Evolutionary conservation across 2,329 filamentous ascomycete species (phyloP), one percentile per base, ranked within the genome.

Genomic region (Bipolaris bicolor): DNA sequence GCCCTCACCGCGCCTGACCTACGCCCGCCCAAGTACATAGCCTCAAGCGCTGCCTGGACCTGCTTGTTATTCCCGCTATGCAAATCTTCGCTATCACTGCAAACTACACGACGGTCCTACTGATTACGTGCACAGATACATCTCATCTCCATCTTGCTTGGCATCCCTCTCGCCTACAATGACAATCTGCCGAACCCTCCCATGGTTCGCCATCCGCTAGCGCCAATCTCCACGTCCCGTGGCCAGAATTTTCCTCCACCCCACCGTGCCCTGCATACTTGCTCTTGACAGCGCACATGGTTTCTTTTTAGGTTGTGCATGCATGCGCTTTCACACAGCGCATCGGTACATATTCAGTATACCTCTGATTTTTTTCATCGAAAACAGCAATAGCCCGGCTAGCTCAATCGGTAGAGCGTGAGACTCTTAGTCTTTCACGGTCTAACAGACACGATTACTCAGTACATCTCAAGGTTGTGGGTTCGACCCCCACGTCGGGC

Each of bases 371-470:
- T 22, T 15, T 41, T 45, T 26, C 54, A 64, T 60, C 55, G 49
- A 61, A 61, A 53, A 49, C 39, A 66, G 39, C 10, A 51, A 49
- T 40, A 56, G 62, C 62, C 62, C 52, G 60, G 62, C 55, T 64
- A 59, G 62, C 71, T 72, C 70, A 75, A 76, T 76, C 74, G 74
- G 73, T 76, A 76, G 74, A 74, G 74, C 74, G 71, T 76, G 68
- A 76, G 74, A 75, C 73, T 76, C 73, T 76, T 76, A 75, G 56
- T 43, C 40, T 29, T 63, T 68, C 59, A 62, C 59, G 52, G 39
- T 54, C 59, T 52, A 43, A 59, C 33, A 60, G 50, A 55, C 58
- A 60, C 62, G 67, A 67, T 67, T 67, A 45, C 47, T 55, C 39
- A 51, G 52, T 55, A 55, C 47, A 56, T 56, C 53, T 56, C 53